Base-by-base conservation (phyloP, 768 basidiomycete species). In the Phlebiopsis gigantea region DNA sequence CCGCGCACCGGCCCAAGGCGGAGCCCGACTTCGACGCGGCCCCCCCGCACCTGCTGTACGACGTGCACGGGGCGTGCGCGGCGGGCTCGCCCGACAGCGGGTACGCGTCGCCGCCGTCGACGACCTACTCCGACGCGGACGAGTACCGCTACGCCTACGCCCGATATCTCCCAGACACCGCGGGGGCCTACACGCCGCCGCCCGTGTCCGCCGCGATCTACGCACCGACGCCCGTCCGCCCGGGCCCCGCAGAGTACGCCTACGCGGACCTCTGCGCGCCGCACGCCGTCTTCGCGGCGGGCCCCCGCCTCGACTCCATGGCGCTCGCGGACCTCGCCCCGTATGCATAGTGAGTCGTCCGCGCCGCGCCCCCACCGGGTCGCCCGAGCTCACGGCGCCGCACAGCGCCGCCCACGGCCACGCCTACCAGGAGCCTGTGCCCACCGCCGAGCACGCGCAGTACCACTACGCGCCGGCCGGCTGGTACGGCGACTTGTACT, bases 171-270 rank as follows among this genome's bases (percentile, higher is more conserved):
- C 10, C 44, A 22, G 46, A 12, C 46, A 15, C 39, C 31, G 30
- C 31, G 22, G 22, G 21, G 50, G 22, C 31, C 17, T 21, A 29
- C 12, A 10, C 50, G 50, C 4, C 50, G 50, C 6, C 47, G 12
- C 3, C 47, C 21, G 8, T 26, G 50, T 25, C 34, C 19, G 19
- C 31, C 21, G 31, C 31, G 29, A 34, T 51, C 50, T 51, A 21
- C 50, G 50, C 50, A 19, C 50, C 50, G 29, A 34, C 29, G 30
- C 50, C 50, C 39, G 50, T 51, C 22, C 50, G 34, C 31, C 30
- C 50, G 21, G 22, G 21, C 8, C 8, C 49, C 21, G 50, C 31
- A 39, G 44, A 12, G 44, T 21, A 45, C 44, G 24, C 12, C 14
- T 19, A 45, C 10, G 19, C 44, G 44, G 12, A 45, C 44, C 8